Percentiles rank a stretch among this genome's conserved stretches.
Conservation (phyloP, 495 filamentous ascomycete genomes). For the Penicillium manginii region DNA sequence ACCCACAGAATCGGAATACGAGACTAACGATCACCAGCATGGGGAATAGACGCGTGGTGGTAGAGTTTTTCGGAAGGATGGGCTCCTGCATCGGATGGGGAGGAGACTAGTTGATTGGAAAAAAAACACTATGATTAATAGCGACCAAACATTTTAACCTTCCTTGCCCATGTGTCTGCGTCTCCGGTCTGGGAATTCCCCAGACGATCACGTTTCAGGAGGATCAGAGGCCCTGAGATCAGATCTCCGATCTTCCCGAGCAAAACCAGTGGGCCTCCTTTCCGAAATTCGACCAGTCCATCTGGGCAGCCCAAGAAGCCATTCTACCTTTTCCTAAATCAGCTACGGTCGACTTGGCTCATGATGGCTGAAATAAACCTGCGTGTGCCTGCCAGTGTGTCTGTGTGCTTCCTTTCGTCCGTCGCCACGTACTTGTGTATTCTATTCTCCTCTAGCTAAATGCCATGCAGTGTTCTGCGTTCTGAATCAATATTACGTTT, state of each 20-base stretch:
- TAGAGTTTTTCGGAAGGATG: constrained; percentile 16
- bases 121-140: not conserved
- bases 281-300: not conserved
- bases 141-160: not conserved
- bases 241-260: constrained; percentile 1
- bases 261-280: not conserved
- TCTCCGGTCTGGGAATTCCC: not conserved
- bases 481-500: too few relatives aligned
- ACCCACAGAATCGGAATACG: not conserved
- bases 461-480: not conserved
- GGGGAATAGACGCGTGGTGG: constrained; percentile 11
- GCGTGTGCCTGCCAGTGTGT: not conserved
- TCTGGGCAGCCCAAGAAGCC: not conserved
- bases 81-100: constrained; percentile 11
- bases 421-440: not conserved
- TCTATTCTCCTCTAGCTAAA: not conserved
- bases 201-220: not conserved
- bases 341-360: not conserved
- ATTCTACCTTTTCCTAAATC: not conserved
- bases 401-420: not conserved
- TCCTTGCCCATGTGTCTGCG: not conserved
- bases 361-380: not conserved
- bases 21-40: constrained; percentile 2
- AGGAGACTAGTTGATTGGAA: not conserved
- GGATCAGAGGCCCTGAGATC: not conserved